Evolutionary conservation across 768 basidiomycete genomes (phyloP).

Genomic region (Pleurotus djamor): DNA sequence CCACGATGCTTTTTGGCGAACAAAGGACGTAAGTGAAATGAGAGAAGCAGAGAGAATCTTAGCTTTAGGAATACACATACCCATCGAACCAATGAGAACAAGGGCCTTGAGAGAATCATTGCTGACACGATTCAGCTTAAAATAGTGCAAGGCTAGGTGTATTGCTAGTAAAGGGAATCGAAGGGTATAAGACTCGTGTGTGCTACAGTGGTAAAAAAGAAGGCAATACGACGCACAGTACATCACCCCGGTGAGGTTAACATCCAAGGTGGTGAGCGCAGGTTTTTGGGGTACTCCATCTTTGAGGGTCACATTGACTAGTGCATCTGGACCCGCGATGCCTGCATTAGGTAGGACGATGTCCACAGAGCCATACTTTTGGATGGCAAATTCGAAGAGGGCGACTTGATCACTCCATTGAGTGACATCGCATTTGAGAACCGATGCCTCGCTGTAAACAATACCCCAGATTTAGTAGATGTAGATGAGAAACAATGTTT

Average conservation of each 20-base stretch:
- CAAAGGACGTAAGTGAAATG: neutral
- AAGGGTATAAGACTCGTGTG: neutral
- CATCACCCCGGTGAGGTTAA: slow-evolving; percentile 46
- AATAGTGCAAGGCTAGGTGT: slow-evolving; percentile 50
- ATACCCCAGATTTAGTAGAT: no score
- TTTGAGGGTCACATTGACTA: slow-evolving; percentile 25
- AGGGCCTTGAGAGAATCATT: slow-evolving; percentile 42
- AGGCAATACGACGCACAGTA: slow-evolving; percentile 37
- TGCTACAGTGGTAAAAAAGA: neutral
- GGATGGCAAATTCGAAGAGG: slow-evolving; percentile 47
- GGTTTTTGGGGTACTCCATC: slow-evolving; percentile 44
- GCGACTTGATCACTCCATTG: slow-evolving; percentile 52
- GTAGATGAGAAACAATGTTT: no score
- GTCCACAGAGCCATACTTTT: slow-evolving; percentile 47
- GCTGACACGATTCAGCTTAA: slow-evolving; percentile 31
- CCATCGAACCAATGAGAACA: slow-evolving; percentile 54
- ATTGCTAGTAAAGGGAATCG: slow-evolving; percentile 29
- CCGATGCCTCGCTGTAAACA: slow-evolving; percentile 35
- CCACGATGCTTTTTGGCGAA: slow-evolving; percentile 43
- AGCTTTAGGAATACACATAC: slow-evolving; percentile 19
- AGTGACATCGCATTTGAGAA: slow-evolving; percentile 46
- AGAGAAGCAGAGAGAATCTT: neutral
- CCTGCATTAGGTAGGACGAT: slow-evolving; percentile 57
- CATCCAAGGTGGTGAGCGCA: slow-evolving; percentile 37
- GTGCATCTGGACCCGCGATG: slow-evolving; percentile 30